Evolutionary conservation across 1,139 yeast species (phyloP).

Genomic region (Debaryomyces nepalensis): DNA sequence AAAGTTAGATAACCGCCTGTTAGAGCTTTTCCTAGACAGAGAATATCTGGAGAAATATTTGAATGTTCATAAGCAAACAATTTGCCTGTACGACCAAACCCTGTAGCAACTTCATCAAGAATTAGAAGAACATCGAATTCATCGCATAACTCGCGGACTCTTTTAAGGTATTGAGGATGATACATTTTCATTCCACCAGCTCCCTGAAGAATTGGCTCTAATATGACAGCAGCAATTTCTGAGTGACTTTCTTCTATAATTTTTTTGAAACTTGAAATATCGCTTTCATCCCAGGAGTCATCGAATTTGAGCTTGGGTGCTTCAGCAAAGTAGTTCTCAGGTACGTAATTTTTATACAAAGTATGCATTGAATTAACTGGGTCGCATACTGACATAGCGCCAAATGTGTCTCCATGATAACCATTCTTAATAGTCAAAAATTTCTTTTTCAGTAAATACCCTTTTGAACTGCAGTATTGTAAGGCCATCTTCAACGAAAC

Average conservation of each 20-base stretch:
- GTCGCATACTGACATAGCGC: conserved; percentile 30
- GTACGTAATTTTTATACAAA: conserved; percentile 28
- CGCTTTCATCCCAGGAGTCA: conserved; percentile 24
- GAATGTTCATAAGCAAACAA: conserved; percentile 21
- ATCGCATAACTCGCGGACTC: conserved; percentile 32
- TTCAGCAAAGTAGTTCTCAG: conserved; percentile 29
- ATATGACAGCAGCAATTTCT: conserved; percentile 34
- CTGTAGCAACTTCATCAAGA: conserved; percentile 30
- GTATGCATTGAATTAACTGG: conserved; percentile 35
- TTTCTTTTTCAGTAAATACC: conserved; percentile 18
- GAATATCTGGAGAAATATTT: conserved; percentile 25
- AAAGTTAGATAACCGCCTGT: conserved; percentile 28
- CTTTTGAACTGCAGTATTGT: conserved; percentile 20
- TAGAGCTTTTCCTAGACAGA: conserved; percentile 28
- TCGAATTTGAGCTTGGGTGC: conserved; percentile 22
- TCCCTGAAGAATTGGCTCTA: conserved; percentile 42
- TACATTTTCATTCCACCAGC: conserved; percentile 40
- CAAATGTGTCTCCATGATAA: conserved; percentile 32
- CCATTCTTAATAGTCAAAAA: conserved; percentile 27
- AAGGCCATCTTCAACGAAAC: conserved; percentile 18
- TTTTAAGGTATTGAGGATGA: conserved; percentile 30
- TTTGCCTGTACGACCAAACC: conserved; percentile 27
- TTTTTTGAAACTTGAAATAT: conserved; percentile 26
- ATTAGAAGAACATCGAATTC: conserved; percentile 30
- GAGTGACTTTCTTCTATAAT: conserved; percentile 25